Percentiles rank a stretch among this genome's conserved stretches.
Conservation (phyloP, 768 basidiomycete genomes). For the Tulasnella sp. region DNA sequence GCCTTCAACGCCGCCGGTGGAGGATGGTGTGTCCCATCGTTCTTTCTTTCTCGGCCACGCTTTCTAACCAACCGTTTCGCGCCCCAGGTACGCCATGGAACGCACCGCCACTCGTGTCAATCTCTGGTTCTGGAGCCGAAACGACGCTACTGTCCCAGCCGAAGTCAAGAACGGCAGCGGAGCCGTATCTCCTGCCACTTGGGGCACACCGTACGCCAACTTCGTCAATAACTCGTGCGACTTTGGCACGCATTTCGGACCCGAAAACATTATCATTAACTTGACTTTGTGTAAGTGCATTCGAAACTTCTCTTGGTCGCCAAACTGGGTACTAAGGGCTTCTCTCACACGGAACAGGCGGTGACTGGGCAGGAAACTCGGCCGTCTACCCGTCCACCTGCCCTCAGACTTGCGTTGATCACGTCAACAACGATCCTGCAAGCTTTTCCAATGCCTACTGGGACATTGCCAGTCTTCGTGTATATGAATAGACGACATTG, state of each 20-base stretch:
- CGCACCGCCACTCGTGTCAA: slow-evolving; percentile 14
- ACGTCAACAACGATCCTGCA: neutral
- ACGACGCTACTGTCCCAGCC: slow-evolving; percentile 14
- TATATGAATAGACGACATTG: neutral
- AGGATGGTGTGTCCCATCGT: slow-evolving; percentile 25
- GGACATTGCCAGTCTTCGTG: slow-evolving; percentile 35
- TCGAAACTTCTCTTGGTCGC: neutral
- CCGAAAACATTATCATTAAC: slow-evolving; percentile 18
- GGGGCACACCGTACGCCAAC: slow-evolving; percentile 13
- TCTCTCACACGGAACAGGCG: slow-evolving; percentile 8
- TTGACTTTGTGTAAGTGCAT: slow-evolving; percentile 18
- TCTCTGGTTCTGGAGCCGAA: slow-evolving; percentile 12
- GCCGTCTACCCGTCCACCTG: slow-evolving; percentile 5
- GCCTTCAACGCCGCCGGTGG: slow-evolving; percentile 21
- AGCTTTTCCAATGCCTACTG: slow-evolving; percentile 46
- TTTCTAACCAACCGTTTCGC: neutral
- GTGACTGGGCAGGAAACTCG: slow-evolving; percentile 7
- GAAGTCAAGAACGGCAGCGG: slow-evolving; percentile 13
- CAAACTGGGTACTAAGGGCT: slow-evolving; percentile 15
- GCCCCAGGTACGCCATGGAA: slow-evolving; percentile 17
- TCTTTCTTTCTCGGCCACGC: neutral
- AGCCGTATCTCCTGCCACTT: neutral
- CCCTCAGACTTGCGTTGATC: slow-evolving; percentile 1
- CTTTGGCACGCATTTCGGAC: slow-evolving; percentile 22
- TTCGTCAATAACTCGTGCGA: slow-evolving; percentile 24